Evolutionary conservation across 164 flowering plant species (phyloP), one percentile per base, ranked within the genome.

Genomic region (Cinnamomum chago): DNA sequence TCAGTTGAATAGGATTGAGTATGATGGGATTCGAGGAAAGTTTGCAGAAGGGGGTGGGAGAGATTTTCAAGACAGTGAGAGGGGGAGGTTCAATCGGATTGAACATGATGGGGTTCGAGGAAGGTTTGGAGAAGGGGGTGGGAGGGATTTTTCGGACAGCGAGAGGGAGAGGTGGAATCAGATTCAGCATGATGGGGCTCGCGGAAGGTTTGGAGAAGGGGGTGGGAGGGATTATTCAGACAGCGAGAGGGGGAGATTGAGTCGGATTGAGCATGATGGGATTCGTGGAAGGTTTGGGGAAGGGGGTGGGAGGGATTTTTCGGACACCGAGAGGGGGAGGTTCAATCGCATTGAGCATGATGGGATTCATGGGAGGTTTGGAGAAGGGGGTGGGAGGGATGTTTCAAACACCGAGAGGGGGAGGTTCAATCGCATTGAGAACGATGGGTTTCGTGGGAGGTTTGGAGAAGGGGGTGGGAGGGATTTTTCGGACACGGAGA

Each of bases 381-480:
- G 83, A 33, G 40, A 28, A 62, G 75, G 30, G 25, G 81, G 77
- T 75, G 47, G 47, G 47, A 40, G 22, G 62, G 62, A 58, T 58
- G 18, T n/a, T 4, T 18, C 62, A 58, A 10, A n/a, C 18, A 18
- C n/a, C 22, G 20, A 58, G 22, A n/a, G 62, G 9, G 22, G 10
- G 18, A n/a, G 22, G 5, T 15, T 58, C 6, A 17, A 58, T n/a
- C 62, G 22, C 11, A 58, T 62, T 17, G 87, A 84, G 65, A 82
- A 79, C 79, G 75, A 82, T 78, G 60, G 80, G 68, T 33, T n/a
- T 52, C 25, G 70, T 73, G 85, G 77, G 27, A 87, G 82, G 69
- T 40, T 40, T 40, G 77, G 83, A 33, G 35, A 28, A 60, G 75
- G 40, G 30, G 81, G 77, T 75, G 47, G 47, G 47, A 40, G 77